Evolutionary conservation across 768 basidiomycete species (phyloP).

Genomic region (Pluteus cervinus): DNA sequence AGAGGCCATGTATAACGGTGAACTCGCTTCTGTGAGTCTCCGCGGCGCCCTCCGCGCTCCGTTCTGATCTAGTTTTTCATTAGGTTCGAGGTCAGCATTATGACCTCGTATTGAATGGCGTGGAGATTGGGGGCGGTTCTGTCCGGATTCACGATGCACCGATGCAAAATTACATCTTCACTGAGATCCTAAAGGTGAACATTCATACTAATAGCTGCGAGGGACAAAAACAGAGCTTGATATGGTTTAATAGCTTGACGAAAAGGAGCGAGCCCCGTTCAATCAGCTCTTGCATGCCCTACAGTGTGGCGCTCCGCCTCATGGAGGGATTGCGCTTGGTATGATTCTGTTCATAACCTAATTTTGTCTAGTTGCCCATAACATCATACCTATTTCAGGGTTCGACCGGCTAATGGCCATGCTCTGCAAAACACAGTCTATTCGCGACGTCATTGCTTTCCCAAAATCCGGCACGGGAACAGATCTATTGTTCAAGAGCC

Average conservation of each 20-base stretch:
- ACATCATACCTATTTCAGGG: slow-evolving; percentile 38
- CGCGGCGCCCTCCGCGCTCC: neutral
- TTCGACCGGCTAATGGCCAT: slow-evolving; percentile 93
- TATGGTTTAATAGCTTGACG: slow-evolving; percentile 48
- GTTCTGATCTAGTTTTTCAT: slow-evolving; percentile 9
- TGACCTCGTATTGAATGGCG: slow-evolving; percentile 90
- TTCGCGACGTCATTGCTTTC: slow-evolving; percentile 95
- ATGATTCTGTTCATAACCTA: slow-evolving; percentile 17
- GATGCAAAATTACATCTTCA: slow-evolving; percentile 84
- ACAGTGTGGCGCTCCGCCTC: slow-evolving; percentile 87
- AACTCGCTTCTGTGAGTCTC: slow-evolving; percentile 46
- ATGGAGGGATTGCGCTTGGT: slow-evolving; percentile 94
- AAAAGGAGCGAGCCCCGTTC: slow-evolving; percentile 71
- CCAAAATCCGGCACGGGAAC: slow-evolving; percentile 83
- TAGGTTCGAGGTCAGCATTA: slow-evolving; percentile 95
- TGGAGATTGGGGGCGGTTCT: slow-evolving; percentile 91
- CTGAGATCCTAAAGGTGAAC: slow-evolving; percentile 66
- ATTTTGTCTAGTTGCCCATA: slow-evolving; percentile 7
- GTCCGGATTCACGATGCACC: slow-evolving; percentile 86
- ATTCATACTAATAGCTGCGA: slow-evolving; percentile 1
- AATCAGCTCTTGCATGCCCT: slow-evolving; percentile 83
- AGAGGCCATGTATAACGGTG: slow-evolving; percentile 64
- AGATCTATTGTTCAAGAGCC: slow-evolving; percentile 88
- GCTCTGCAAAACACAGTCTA: slow-evolving; percentile 79
- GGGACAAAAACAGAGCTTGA: neutral